phyloP scores from a whole-genome alignment of 345 rosid genomes.

The Turritis glabra region DNA sequence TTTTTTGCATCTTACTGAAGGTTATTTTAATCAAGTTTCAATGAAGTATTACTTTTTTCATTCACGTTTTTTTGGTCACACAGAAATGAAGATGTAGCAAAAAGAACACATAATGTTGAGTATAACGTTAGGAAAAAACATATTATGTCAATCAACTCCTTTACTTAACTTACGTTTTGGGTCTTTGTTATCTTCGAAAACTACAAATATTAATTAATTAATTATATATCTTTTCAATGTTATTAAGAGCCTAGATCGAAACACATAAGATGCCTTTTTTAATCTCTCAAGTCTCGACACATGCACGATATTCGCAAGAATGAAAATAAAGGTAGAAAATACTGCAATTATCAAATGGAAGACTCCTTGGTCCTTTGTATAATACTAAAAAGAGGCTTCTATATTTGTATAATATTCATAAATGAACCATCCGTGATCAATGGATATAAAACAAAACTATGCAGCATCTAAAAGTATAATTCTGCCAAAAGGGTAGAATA shows the following conservation, averaged over 20 bases:
- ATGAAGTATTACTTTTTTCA: no score
- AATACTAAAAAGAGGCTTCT: background rate
- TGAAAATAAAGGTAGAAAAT: conserved; percentile 20
- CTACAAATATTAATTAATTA: no score
- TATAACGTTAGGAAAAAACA: background rate
- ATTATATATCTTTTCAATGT: background rate
- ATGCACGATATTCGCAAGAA: conserved; percentile 12
- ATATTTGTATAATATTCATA: background rate
- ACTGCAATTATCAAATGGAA: conserved; percentile 11
- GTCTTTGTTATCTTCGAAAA: no score
- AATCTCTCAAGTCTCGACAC: conserved; percentile 21
- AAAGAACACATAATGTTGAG: background rate
- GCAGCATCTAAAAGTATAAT: conserved; percentile 34
- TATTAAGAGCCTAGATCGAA: conserved; percentile 2
- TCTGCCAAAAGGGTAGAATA: conserved; percentile 34
- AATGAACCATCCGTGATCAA: conserved; percentile 25
- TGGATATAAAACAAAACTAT: conserved; percentile 27
- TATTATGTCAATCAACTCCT: background rate
- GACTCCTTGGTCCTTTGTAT: background rate
- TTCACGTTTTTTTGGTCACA: background rate
- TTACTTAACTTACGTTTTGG: background rate
- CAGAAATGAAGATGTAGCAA: background rate
- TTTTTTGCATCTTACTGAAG: background rate
- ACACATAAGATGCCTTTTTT: conserved; percentile 13
- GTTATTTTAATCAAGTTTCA: no score